Base-by-base conservation (phyloP, 495 filamentous ascomycete species). In the Hypoxylon cercidicola region DNA sequence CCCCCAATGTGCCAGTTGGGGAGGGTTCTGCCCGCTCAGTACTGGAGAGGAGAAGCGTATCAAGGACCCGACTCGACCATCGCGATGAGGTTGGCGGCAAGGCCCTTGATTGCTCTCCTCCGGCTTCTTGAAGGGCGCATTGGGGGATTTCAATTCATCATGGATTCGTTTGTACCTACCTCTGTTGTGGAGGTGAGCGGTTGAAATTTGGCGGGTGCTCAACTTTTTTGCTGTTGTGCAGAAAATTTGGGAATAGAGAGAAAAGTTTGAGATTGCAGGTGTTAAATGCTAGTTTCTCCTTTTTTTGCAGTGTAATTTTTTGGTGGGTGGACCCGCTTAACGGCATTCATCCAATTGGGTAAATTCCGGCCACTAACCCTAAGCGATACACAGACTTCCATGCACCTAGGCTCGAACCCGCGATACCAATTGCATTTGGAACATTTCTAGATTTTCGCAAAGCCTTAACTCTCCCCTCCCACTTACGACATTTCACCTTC, bases 11-110 rank as follows among this genome's bases (percentile, higher is more conserved):
- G 69, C 56, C 56, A 49, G 52, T 73, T 76, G 77, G 76, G 84
- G 72, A 92, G 90, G 93, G 92, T 93, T 96, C 91, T 94, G 90
- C 80, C 89, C 89, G 91, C 92, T 92, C 91, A 86, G 81, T 85
- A 86, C 78, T 79, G 82, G 81, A 82, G 85, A 84, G 84, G 85
- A 86, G 78, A 82, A 82, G 88, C 88, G 90, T 93, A 87, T 93
- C 90, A 77, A 55, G 50, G 39, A 55, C 46, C 48, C 53, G 59
- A 68, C 55, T 64, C 46, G 55, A 12, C 44, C 57, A 64, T 65
- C 50, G 64, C 28, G 32, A 66, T 49, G 53, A 56, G 53, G 49
- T n/a, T 50, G 41, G 61, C 18, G 59, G 67, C 67, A 62, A 58
- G 51, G 46, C 21, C 39, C 55, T 51, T 75, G 80, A 82, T 82